phyloP scores from a whole-genome alignment of 768 basidiomycete species.

The Tylopilus subfusipes region DNA sequence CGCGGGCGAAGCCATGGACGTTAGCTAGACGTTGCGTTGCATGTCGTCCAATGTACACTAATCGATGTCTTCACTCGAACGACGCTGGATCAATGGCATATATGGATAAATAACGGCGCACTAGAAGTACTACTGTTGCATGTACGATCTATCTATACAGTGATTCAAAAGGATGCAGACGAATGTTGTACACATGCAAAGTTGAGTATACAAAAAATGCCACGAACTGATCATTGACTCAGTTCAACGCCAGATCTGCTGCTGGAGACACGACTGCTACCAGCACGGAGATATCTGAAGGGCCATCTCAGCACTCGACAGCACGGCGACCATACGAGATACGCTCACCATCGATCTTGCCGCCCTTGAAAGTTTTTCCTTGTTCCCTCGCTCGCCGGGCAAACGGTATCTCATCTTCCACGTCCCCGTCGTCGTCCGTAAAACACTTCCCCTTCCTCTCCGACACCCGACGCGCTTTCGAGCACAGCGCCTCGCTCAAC shows the following conservation, averaged over 20 bases:
- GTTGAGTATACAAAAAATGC: conserved; percentile 10
- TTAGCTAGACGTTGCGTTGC: conserved; percentile 42
- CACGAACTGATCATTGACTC: conserved; percentile 4
- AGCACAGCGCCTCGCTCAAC: conserved; percentile 79
- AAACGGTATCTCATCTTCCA: conserved; percentile 70
- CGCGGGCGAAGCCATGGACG: conserved; percentile 77
- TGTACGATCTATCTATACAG: conserved; percentile 28
- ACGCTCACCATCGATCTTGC: conserved; percentile 77
- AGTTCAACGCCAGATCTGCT: conserved; percentile 21
- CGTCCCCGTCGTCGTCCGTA: conserved; percentile 25
- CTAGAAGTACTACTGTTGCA: conserved; percentile 13
- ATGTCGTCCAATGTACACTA: conserved; percentile 4
- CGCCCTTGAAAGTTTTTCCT: conserved; percentile 70
- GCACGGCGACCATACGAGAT: background rate
- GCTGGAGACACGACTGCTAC: conserved; percentile 62
- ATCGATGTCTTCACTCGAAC: background rate
- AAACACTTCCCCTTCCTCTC: conserved; percentile 39
- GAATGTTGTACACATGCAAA: conserved; percentile 25
- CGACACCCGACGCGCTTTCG: conserved; percentile 67
- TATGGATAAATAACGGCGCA: conserved; percentile 10
- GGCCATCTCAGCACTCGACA: background rate
- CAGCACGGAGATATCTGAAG: conserved; percentile 59
- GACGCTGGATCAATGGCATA: background rate
- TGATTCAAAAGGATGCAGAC: conserved; percentile 17
- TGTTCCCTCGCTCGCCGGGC: conserved; percentile 73